These are phyloP conservation scores for Epichloe aotearoae DNA, from an alignment of 2,329 filamentous ascomycete species.

Conservation along the genomic window DNA sequence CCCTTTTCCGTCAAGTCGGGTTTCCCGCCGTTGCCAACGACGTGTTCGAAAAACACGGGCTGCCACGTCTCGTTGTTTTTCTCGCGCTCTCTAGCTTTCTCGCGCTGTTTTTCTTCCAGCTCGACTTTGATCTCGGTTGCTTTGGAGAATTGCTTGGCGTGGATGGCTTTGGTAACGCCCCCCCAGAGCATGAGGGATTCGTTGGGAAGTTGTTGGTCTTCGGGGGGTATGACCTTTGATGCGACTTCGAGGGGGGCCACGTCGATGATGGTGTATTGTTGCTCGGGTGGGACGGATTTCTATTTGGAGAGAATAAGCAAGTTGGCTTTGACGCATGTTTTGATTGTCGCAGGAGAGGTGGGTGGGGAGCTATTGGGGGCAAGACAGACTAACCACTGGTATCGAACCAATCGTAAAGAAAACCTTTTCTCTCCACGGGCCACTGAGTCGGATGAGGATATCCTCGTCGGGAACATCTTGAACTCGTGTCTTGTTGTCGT, in stretches of 20 bases:
- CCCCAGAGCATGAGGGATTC: conserved; percentile 85
- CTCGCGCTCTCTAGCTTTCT: conserved; percentile 71
- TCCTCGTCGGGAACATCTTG: conserved; percentile 80
- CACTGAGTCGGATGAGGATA: conserved; percentile 68
- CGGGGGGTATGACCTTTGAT: conserved; percentile 75
- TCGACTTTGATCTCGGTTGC: conserved; percentile 83
- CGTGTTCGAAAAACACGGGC: conserved; percentile 73
- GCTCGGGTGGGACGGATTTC: conserved; percentile 36
- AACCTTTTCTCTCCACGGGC: conserved; percentile 69
- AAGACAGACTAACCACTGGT: conserved; percentile 40
- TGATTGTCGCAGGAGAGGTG: background rate
- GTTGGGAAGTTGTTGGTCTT: conserved; percentile 68
- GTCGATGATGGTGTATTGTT: conserved; percentile 70
- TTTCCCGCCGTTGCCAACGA: conserved; percentile 40
- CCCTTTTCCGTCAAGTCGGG: conserved; percentile 43
- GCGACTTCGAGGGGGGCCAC: conserved; percentile 65
- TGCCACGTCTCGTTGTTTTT: conserved; percentile 56
- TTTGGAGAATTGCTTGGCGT: conserved; percentile 65
- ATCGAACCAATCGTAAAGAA: conserved; percentile 47
- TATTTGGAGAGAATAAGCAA: conserved; percentile 7
- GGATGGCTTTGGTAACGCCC: conserved; percentile 77
- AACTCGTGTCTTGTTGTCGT: conserved; percentile 66
- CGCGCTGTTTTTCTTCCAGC: conserved; percentile 78
- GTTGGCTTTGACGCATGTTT: background rate
- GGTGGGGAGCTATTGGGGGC: background rate